Base-by-base conservation (phyloP, 441 rosid species). In the Corymbia citriodora region DNA sequence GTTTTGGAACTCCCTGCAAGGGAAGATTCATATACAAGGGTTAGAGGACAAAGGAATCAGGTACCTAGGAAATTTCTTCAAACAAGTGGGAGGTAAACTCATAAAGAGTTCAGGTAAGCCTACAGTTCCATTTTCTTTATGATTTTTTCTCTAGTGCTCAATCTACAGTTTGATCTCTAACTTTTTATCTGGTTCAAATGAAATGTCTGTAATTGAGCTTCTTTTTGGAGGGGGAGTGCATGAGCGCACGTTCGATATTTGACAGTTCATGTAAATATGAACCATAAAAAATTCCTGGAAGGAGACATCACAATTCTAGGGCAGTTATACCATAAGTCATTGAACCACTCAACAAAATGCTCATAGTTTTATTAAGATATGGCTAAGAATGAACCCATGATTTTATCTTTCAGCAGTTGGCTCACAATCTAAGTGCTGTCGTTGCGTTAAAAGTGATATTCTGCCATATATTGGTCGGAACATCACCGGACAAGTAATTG, bases 381-480 rank as follows among this genome's bases (percentile, higher is more conserved):
- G 29, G 16, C 83, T 40, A 74, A 74, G 50, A 74, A 40, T 74
- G 29, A 74, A 74, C 83, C 83, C 83, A 74, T 3, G 50, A 40
- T 74, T 40, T 74, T 33, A 21, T 72, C 81, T 72, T 36, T 74
- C 50, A 40, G 50, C 50, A 3, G 23, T 65, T 79, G n/a, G 82
- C 90, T 88, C 85, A 90, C 91, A 90, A 21, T 82, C 10, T 50
- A 19, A 90, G 91, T 52, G 11, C 50, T 31, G 88, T 23, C 74
- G 29, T 48, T 7, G 91, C 45, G 2, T 33, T 55, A n/a, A 90
- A 90, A 52, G 4, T 88, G 45, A 48, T 81, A 63, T 81, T 81
- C 90, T 90, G 88, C 91, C 91, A 90, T 57, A 90, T 61, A 57
- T 70, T 55, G 31, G 82, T 88, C 2, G 91, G 89, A 21, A 90